Percentiles rank a stretch among this genome's conserved stretches.
Evolutionary conservation across 495 filamentous ascomycete species (phyloP).

Genomic region (Neurospora sp.): DNA sequence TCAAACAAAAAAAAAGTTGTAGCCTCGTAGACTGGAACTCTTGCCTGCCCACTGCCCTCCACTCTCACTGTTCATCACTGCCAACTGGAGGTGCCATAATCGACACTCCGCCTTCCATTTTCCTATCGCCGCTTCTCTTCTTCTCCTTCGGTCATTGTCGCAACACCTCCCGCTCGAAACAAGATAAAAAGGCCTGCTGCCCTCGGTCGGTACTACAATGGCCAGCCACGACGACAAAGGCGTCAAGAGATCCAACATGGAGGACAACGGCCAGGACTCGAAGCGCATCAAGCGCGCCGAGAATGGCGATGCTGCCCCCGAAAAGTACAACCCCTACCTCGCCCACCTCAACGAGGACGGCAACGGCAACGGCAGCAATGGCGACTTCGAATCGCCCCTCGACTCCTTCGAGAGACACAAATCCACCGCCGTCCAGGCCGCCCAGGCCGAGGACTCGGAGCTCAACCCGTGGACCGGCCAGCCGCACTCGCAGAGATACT

Average conservation of each 20-base stretch:
- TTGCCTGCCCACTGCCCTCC: not conserved
- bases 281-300: constrained; percentile 27
- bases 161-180: not conserved
- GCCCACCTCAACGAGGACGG: constrained; percentile 69
- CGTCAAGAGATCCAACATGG: constrained; percentile 23
- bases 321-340: constrained; percentile 68
- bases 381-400: constrained; percentile 41
- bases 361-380: constrained; percentile 23
- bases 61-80: not conserved
- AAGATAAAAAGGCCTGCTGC: not conserved
- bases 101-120: not conserved
- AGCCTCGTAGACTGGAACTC: constrained; percentile 6
- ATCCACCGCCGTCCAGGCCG: constrained; percentile 68
- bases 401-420: constrained; percentile 63
- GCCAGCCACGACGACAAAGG: constrained; percentile 3
- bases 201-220: not conserved
- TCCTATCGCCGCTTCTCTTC: not conserved
- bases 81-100: not conserved
- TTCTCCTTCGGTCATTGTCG: not conserved
- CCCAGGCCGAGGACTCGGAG: constrained; percentile 67
- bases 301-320: constrained; percentile 19
- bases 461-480: constrained; percentile 74
- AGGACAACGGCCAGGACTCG: constrained; percentile 18
- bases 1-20: constrained; percentile 13
- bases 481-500: constrained; percentile 72